Evolutionary conservation across 1,139 yeast species (phyloP).

Genomic region (Diutina ranongensis): DNA sequence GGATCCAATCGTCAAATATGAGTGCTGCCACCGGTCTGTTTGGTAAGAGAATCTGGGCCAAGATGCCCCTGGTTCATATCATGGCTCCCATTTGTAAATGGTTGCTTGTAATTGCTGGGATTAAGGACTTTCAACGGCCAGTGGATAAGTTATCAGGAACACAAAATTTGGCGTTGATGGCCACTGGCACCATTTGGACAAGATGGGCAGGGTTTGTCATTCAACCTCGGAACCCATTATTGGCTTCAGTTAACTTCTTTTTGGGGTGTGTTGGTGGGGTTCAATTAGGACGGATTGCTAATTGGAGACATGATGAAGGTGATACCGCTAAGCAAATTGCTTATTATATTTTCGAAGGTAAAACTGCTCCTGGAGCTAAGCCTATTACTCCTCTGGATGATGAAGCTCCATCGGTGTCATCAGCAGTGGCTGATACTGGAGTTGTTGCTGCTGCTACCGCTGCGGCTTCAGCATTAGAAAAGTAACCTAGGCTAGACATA

Average conservation of each 20-base stretch:
- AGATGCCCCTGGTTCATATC: conserved; percentile 49
- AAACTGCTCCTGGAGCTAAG: conserved; percentile 11
- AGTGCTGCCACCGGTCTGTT: conserved; percentile 5
- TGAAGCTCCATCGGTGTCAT: too few relatives aligned
- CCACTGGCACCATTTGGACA: conserved; percentile 95
- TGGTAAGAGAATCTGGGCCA: conserved; percentile 4
- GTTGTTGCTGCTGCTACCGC: background rate
- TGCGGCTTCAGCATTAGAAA: background rate
- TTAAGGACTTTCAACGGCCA: conserved; percentile 78
- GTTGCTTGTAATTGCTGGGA: conserved; percentile 86
- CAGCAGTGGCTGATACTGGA: background rate
- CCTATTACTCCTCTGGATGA: background rate
- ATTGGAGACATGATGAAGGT: conserved; percentile 45
- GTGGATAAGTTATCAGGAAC: conserved; percentile 87
- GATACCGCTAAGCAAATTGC: conserved; percentile 42
- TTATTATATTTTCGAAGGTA: conserved; percentile 46
- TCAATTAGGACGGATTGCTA: conserved; percentile 62
- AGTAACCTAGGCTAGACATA: background rate
- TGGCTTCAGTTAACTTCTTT: conserved; percentile 92
- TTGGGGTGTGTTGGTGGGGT: conserved; percentile 82
- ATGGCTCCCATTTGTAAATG: conserved; percentile 73
- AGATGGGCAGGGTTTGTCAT: conserved; percentile 93
- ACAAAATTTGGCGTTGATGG: conserved; percentile 80
- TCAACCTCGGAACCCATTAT: conserved; percentile 72
- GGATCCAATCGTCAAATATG: background rate